Conservation (phyloP, 2,329 filamentous ascomycete genomes). For the Westerdykella aurantiaca region DNA sequence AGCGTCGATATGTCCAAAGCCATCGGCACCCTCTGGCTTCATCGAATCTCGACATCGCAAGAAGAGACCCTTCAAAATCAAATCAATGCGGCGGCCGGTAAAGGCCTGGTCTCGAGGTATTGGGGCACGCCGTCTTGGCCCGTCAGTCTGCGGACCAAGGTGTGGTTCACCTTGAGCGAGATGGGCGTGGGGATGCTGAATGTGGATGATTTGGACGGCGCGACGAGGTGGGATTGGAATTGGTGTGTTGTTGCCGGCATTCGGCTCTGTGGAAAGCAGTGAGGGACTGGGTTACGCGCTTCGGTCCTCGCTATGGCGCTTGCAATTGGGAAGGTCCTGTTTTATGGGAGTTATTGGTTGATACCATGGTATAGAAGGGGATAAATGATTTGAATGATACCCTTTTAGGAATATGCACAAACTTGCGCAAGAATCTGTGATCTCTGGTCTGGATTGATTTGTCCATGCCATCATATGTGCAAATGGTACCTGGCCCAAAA, state of each 20-base stretch:
- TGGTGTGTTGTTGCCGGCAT: conserved; percentile 23
- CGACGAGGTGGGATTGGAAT: conserved; percentile 23
- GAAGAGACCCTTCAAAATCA: conserved; percentile 13
- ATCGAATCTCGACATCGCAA: conserved; percentile 10
- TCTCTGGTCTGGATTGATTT: no score
- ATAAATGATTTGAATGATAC: no score
- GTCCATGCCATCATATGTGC: no score
- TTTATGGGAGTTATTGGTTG: no score
- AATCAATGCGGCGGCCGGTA: conserved; percentile 15
- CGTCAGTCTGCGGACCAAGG: conserved; percentile 16
- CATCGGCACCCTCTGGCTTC: conserved; percentile 13
- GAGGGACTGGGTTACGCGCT: background rate
- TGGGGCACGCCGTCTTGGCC: conserved; percentile 23
- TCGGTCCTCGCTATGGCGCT: background rate
- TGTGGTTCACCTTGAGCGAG: conserved; percentile 16
- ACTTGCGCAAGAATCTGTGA: no score
- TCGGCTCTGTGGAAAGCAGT: conserved; percentile 19
- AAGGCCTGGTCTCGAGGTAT: conserved; percentile 20
- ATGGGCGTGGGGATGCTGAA: conserved; percentile 18
- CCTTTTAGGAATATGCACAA: no score
- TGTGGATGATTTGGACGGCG: conserved; percentile 17
- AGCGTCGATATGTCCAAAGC: conserved; percentile 18
- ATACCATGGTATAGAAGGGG: no score
- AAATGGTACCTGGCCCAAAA: no score
- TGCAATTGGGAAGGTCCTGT: no score